Conservation (phyloP, 2,329 filamentous ascomycete species). For the Chaetomiaceae sp. region DNA sequence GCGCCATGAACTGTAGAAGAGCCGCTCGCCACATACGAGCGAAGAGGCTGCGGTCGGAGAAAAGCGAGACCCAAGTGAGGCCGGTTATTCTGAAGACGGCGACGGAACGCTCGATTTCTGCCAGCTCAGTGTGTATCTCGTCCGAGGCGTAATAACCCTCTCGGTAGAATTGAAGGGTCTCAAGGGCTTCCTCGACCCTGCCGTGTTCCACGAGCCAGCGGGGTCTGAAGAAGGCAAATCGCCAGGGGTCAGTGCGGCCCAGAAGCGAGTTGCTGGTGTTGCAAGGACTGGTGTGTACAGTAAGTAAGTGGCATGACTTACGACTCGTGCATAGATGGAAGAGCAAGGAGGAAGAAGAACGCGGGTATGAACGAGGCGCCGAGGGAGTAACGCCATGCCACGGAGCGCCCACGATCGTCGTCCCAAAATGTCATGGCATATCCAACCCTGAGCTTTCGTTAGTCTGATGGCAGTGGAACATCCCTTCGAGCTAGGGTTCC, state of each 20-base stretch:
- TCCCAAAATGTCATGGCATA: conserved; percentile 54
- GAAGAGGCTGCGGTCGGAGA: conserved; percentile 45
- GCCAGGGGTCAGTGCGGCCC: no score
- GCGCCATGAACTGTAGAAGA: conserved; percentile 55
- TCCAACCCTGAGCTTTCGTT: conserved; percentile 42
- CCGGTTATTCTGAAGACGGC: conserved; percentile 35
- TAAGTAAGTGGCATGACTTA: no score
- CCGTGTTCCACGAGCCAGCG: conserved; percentile 55
- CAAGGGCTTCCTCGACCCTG: conserved; percentile 39
- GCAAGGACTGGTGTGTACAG: no score
- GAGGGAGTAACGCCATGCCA: conserved; percentile 52
- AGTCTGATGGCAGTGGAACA: background rate
- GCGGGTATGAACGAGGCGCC: conserved; percentile 49
- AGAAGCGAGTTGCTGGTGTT: no score
- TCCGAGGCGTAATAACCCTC: conserved; percentile 38
- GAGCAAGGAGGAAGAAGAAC: conserved; percentile 43
- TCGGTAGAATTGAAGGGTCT: conserved; percentile 46
- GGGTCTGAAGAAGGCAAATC: no score
- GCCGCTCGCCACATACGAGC: conserved; percentile 53
- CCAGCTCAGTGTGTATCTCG: conserved; percentile 41
- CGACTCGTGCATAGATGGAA: conserved; percentile 53
- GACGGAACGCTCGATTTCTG: conserved; percentile 44
- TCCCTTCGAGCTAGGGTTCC: background rate
- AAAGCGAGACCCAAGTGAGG: conserved; percentile 43
- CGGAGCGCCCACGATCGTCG: conserved; percentile 37